A percentile compares a stretch with the other conserved stretches of the same genome.
Conservation (phyloP, 345 rosid genomes). For the Hypericum androsaemum region DNA sequence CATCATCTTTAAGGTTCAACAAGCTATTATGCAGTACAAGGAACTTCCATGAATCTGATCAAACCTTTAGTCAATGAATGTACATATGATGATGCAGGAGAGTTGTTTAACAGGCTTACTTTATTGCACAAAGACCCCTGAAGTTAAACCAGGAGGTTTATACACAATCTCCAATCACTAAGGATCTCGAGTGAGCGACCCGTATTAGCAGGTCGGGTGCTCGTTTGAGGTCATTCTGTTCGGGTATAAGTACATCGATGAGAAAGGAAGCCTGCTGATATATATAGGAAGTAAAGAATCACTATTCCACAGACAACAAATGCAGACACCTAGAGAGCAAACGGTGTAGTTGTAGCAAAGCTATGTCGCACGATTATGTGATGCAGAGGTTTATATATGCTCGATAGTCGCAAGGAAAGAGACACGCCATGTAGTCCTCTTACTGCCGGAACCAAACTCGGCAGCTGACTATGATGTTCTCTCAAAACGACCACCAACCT, state of each 20-base stretch:
- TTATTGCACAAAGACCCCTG: too few species aligned
- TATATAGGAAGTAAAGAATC: slow-evolving; percentile 17
- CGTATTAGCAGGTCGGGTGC: slow-evolving; percentile 15
- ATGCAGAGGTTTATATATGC: slow-evolving; percentile 15
- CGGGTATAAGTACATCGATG: slow-evolving; percentile 16
- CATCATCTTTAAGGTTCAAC: too few species aligned
- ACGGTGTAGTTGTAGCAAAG: slow-evolving; percentile 16
- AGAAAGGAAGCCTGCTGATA: slow-evolving; percentile 16
- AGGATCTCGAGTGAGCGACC: slow-evolving; percentile 18
- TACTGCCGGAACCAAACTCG: slow-evolving; percentile 12
- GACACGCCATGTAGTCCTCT: slow-evolving; percentile 21
- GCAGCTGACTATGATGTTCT: slow-evolving; percentile 31
- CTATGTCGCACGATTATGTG: neutral
- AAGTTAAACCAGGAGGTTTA: neutral
- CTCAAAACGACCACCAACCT: slow-evolving; percentile 62
- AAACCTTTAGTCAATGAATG: too few species aligned
- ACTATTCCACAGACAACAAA: slow-evolving; percentile 17
- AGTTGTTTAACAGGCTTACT: too few species aligned
- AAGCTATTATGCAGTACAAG: too few species aligned
- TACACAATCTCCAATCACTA: slow-evolving; percentile 7
- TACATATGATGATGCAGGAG: too few species aligned
- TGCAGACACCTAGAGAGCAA: slow-evolving; percentile 19
- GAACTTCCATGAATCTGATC: too few species aligned
- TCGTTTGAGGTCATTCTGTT: slow-evolving; percentile 10
- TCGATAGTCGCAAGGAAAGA: slow-evolving; percentile 14